Evolutionary conservation across 805 yeast species (phyloP), one percentile per base, ranked within the genome.

Genomic region (Starmerella stigmatis): DNA sequence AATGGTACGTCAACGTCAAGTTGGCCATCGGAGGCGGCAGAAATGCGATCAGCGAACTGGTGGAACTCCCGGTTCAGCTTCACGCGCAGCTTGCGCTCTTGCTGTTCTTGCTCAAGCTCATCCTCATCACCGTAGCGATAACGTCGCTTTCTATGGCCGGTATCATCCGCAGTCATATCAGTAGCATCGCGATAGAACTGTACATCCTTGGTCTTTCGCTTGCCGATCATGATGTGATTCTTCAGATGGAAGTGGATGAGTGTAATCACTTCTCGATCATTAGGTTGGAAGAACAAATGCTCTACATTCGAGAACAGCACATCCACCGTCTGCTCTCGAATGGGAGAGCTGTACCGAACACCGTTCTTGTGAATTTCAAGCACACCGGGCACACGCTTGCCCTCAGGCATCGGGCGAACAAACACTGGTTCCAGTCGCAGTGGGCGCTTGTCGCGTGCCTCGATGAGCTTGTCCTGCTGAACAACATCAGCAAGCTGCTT

Each of bases 101-200:
- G 97, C 66, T 89, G 96, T 68, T 92, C 98, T 65, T 89, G 96
- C 65, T 92, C 97, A 53, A 92, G 71, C 67, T 92, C 98, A 64
- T 92, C 98, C 64, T 92, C 98, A 63, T 92, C 98, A 38, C 98
- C 98, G 61, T 92, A 92, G 59, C 92, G 68, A 54, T 75, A 75
- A 54, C 80, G 71, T 64, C 96, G 78, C 67, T 85, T 81, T 51
- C 95, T 80, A 49, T 86, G 88, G 53, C 96, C 95, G 16, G 98
- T 92, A 66, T 92, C 98, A 65, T 92, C 98, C 57, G 86, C 86
- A 3, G 94, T 79, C 72, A 86, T 82, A 61, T 92, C 98, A 25
- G 94, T 79, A 11, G 96, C 97, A 64, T 92, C 98, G 52, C 97
- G 74, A 69, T 88, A 92, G 61, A 92, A 86, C 67, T 92, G 98